Evolutionary conservation across 2,329 filamentous ascomycete genomes (phyloP).

Genomic region (Penicillium sp.): DNA sequence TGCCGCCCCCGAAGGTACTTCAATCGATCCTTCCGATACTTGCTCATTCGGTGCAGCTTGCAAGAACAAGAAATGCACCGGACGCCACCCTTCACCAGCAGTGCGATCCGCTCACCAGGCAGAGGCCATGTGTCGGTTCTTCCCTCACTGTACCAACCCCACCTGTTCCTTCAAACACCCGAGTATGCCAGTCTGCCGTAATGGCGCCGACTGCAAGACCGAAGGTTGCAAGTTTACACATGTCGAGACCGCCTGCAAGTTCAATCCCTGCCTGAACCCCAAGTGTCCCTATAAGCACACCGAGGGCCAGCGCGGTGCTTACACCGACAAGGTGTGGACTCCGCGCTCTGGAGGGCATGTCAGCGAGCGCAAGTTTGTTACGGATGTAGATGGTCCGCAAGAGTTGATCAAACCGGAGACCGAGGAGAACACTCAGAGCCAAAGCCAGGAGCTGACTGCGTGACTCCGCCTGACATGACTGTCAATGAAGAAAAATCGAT

Average conservation of each 20-base stretch:
- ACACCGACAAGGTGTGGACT: constrained; percentile 89
- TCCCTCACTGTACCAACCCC: constrained; percentile 84
- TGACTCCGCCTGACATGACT: constrained; percentile 29
- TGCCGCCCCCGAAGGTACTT: constrained; percentile 72
- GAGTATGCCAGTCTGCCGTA: constrained; percentile 79
- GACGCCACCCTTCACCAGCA: constrained; percentile 86
- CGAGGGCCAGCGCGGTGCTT: constrained; percentile 81
- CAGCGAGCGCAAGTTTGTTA: constrained; percentile 82
- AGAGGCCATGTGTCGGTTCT: constrained; percentile 87
- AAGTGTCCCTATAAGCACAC: constrained; percentile 84
- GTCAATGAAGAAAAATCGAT: neutral
- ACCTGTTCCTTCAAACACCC: constrained; percentile 88
- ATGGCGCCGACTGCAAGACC: constrained; percentile 81
- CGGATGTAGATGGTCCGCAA: constrained; percentile 60
- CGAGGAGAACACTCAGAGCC: constrained; percentile 29
- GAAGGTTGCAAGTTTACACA: constrained; percentile 88
- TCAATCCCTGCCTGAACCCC: constrained; percentile 87
- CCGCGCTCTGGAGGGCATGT: constrained; percentile 64
- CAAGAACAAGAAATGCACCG: constrained; percentile 93
- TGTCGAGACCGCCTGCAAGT: constrained; percentile 79
- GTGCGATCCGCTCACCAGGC: constrained; percentile 73
- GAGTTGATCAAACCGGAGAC: constrained; percentile 68
- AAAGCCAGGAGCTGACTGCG: constrained; percentile 33
- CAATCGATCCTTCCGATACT: constrained; percentile 73
- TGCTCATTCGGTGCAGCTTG: constrained; percentile 87